Conservation (phyloP, 1,139 yeast genomes). For the Tardiomyces blankii region DNA sequence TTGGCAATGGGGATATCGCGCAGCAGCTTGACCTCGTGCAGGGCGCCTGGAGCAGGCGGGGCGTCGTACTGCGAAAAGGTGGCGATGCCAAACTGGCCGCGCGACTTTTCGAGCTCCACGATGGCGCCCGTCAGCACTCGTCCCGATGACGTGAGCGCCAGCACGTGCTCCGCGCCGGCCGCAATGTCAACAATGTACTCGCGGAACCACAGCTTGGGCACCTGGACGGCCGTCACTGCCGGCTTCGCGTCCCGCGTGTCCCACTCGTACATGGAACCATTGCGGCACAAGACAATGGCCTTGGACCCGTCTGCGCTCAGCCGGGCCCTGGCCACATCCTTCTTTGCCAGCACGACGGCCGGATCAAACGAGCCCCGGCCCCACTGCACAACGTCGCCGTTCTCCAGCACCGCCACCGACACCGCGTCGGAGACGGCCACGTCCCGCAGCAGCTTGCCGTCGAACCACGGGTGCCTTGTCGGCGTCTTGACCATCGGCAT, state of each 20-base stretch:
- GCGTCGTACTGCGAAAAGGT: constrained; percentile 49
- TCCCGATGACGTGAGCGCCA: constrained; percentile 51
- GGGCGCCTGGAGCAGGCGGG: constrained; percentile 35
- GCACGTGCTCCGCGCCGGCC: constrained; percentile 58
- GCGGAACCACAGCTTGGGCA: constrained; percentile 23
- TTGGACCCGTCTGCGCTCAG: constrained; percentile 37
- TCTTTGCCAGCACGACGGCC: constrained; percentile 35
- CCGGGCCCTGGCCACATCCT: constrained; percentile 34
- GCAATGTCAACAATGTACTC: constrained; percentile 43
- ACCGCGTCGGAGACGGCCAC: constrained; percentile 43
- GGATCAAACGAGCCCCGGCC: constrained; percentile 30
- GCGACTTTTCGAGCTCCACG: constrained; percentile 30
- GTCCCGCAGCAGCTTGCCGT: constrained; percentile 46
- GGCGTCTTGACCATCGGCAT: constrained; percentile 38
- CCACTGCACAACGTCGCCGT: constrained; percentile 74
- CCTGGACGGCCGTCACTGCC: constrained; percentile 6
- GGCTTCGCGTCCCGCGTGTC: constrained; percentile 10
- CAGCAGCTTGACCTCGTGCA: constrained; percentile 25
- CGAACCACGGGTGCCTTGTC: constrained; percentile 50
- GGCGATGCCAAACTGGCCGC: constrained; percentile 82
- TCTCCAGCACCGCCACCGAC: constrained; percentile 52
- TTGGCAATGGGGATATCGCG: constrained; percentile 31
- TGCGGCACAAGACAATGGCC: constrained; percentile 44
- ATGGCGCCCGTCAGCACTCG: constrained; percentile 55
- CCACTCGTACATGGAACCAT: constrained; percentile 26